Evolutionary conservation across 176 grass and related monocot genomes (phyloP).

Genomic region (Musa troglodytarum): DNA sequence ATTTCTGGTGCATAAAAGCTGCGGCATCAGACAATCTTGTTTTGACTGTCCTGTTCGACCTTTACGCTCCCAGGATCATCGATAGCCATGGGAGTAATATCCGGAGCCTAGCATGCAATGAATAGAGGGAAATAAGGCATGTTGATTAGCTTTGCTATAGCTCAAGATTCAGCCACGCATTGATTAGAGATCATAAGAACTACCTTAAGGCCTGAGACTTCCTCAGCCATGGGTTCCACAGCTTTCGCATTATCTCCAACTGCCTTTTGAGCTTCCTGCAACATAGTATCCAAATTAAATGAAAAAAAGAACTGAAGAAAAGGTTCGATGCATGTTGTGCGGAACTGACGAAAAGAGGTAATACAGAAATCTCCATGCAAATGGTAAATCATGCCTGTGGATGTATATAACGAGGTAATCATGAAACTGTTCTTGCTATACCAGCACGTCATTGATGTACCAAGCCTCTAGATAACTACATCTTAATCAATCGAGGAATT

Average conservation of each 20-base stretch:
- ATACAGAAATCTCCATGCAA: background rate
- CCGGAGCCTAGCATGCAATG: conserved; percentile 4
- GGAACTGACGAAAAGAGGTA: background rate
- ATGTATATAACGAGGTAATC: too few relatives aligned
- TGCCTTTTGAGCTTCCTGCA: conserved; percentile 9
- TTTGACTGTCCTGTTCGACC: conserved; percentile 31
- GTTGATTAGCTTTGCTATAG: background rate
- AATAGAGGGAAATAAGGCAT: background rate
- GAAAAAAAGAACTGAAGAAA: background rate
- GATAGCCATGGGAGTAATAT: conserved; percentile 26
- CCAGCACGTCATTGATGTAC: too few relatives aligned
- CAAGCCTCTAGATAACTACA: too few relatives aligned
- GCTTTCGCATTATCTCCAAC: background rate
- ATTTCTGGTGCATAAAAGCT: conserved; percentile 17
- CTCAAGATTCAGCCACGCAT: background rate
- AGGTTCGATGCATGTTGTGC: background rate
- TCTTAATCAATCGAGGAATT: too few relatives aligned
- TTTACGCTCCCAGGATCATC: conserved; percentile 31
- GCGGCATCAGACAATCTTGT: conserved; percentile 21
- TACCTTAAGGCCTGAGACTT: conserved; percentile 4
- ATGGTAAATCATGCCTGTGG: too few relatives aligned
- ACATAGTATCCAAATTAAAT: too few relatives aligned
- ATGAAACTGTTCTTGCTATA: too few relatives aligned
- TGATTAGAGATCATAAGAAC: background rate
- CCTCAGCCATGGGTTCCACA: background rate